Base-by-base conservation (phyloP, 306 rosid genomes). In the Acacia melanoxylon region DNA sequence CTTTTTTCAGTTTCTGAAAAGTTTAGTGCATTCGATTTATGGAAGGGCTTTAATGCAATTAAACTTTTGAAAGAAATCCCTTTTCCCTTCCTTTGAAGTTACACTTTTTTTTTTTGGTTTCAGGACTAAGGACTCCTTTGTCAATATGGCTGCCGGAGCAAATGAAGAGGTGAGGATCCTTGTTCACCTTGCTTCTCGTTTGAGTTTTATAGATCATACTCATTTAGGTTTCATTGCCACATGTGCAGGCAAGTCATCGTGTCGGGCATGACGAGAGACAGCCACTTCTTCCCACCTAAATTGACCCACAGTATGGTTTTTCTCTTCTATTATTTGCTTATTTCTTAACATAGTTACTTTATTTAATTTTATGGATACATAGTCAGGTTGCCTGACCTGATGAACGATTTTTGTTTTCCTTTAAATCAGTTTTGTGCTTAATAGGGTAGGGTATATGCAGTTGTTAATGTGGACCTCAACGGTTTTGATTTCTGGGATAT, bases 61-160 rank as follows among this genome's bases (percentile, higher is more conserved):
- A 67, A 79, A 69, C 46, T 76, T 24, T 33, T 44, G 52, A 45
- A 66, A 51, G 44, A 63, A 74, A 49, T 56, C 69, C 12, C 4
- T 4, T 80, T n/a, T n/a, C 12, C 13, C 40, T 22, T 73, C 71
- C 31, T 33, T 81, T 87, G 72, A 54, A 44, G 45, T 84, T 56
- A 82, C 40, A 29, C 75, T 48, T 81, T 42, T 42, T 13, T 75
- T 58, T 8, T 76, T 81, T 40, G 40, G 56, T 76, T 85, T 24
- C 90, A 95, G 99, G 88, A 89, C 97, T 52, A 96, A 90, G 84
- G 97, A 94, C 19, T 86, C 97, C 74, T 94, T 96, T 51, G 76
- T 96, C 80, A 84, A 92, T 86, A 96, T 96, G 85, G 87, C 99
- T 76, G 98, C 97, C 31, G 99, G 98, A 86, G 99, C 98, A 80